Evolutionary conservation across 371 early-diverging fungal species (phyloP).

Genomic region (Rhizopus microsporus): DNA sequence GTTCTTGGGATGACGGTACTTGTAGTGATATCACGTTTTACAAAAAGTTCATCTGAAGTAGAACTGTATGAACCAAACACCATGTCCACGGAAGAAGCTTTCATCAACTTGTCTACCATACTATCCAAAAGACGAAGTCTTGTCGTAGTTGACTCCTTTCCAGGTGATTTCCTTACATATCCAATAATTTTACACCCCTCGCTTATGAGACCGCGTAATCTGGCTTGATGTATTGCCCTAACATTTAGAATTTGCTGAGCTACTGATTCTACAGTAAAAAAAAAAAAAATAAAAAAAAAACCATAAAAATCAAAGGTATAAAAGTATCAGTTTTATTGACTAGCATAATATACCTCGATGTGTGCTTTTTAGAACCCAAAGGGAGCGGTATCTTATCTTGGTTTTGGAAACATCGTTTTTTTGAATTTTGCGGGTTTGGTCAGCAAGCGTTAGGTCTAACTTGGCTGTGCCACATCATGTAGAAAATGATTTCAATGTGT

Average conservation of each 20-base stretch:
- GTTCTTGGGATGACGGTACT: conserved; percentile 15
- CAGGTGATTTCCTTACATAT: conserved; percentile 20
- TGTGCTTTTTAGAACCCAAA: conserved; percentile 19
- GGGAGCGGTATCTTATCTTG: conserved; percentile 20
- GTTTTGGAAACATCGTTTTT: conserved; percentile 13
- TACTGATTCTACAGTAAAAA: conserved; percentile 20
- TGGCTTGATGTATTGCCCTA: conserved; percentile 17
- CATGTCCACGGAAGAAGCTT: conserved; percentile 16
- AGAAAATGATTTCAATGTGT: conserved; percentile 15
- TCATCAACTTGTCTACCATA: conserved; percentile 17
- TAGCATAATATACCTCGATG: conserved; percentile 20
- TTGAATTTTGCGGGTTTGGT: conserved; percentile 8
- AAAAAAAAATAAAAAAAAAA: conserved; percentile 17
- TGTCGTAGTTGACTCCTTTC: conserved; percentile 15
- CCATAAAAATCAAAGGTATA: conserved; percentile 22
- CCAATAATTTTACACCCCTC: conserved; percentile 13
- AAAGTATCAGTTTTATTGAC: conserved; percentile 18
- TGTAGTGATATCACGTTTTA: conserved; percentile 15
- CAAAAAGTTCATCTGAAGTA: conserved; percentile 11
- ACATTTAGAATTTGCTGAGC: conserved; percentile 10
- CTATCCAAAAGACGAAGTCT: conserved; percentile 13
- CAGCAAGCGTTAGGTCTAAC: conserved; percentile 21
- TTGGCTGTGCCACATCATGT: conserved; percentile 21
- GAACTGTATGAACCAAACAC: conserved; percentile 16
- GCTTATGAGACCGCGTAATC: conserved; percentile 12